These are phyloP conservation scores for Pochonia chlamydosporia DNA, from an alignment of 2,329 filamentous ascomycete species.

Conservation along the genomic window DNA sequence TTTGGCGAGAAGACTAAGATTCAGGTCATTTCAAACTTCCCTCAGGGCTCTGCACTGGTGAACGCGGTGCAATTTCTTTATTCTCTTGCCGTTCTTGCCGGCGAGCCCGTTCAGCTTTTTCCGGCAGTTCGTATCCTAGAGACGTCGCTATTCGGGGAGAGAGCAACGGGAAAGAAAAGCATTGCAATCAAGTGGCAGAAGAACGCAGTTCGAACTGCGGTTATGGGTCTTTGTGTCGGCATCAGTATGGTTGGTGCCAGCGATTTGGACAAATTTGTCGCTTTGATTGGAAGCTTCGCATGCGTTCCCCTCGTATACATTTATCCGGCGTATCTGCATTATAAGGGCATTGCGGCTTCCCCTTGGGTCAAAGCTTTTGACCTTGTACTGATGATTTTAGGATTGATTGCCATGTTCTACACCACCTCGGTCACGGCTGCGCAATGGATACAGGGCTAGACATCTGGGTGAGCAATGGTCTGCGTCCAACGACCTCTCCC, in stretches of 20 bases:
- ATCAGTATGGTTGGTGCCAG: slow-evolving; percentile 60
- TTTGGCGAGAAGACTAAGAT: slow-evolving; percentile 65
- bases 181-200: slow-evolving; percentile 69
- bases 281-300: slow-evolving; percentile 66
- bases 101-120: slow-evolving; percentile 70
- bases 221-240: slow-evolving; percentile 54
- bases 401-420: slow-evolving; percentile 63
- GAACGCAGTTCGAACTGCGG: slow-evolving; percentile 55
- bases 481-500: too few species aligned
- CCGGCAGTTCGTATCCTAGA: slow-evolving; percentile 68
- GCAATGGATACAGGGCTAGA: slow-evolving; percentile 24
- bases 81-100: slow-evolving; percentile 66
- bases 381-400: slow-evolving; percentile 55
- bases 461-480: too few species aligned
- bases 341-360: slow-evolving; percentile 58
- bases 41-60: slow-evolving; percentile 64
- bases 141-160: slow-evolving; percentile 58
- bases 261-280: slow-evolving; percentile 69
- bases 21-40: slow-evolving; percentile 72
- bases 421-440: slow-evolving; percentile 57
- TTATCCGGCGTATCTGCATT: slow-evolving; percentile 67
- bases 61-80: slow-evolving; percentile 73
- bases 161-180: slow-evolving; percentile 59
- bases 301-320: slow-evolving; percentile 74
- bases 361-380: slow-evolving; percentile 52